Conservation (phyloP, 768 basidiomycete genomes). For the Leccinum olivaceopallidum region DNA sequence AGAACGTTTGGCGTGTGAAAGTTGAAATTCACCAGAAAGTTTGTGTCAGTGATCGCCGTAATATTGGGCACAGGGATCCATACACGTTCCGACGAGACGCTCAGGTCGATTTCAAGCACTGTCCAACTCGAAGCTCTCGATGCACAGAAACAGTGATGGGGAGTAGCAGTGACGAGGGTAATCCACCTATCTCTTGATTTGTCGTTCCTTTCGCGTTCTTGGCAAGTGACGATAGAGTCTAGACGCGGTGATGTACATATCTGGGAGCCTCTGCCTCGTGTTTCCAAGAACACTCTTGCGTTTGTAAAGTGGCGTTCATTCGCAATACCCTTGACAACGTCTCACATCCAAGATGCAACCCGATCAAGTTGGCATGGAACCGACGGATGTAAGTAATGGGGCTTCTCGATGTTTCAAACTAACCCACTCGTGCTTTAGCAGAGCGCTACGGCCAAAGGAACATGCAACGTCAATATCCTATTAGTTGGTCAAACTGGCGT, state of each 20-base stretch:
- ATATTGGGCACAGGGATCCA: neutral
- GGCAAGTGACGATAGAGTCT: neutral
- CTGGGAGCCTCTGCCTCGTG: constrained; percentile 25
- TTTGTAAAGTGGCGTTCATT: constrained; percentile 7
- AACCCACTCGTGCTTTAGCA: neutral
- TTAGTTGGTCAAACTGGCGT: constrained; percentile 31
- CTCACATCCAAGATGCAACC: neutral
- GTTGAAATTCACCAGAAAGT: too few relatives aligned
- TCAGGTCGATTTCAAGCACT: neutral
- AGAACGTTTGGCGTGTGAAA: too few relatives aligned
- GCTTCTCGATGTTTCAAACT: neutral
- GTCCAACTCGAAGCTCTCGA: neutral
- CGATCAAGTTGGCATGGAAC: neutral
- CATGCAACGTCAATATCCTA: constrained; percentile 15
- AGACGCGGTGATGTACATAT: constrained; percentile 14
- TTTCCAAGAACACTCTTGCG: neutral
- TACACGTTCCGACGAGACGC: neutral
- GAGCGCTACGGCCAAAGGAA: neutral
- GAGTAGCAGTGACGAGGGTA: neutral
- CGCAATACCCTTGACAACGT: constrained; percentile 5
- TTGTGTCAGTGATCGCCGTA: neutral
- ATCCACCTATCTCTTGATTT: neutral
- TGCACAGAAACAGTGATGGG: neutral
- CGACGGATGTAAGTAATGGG: constrained; percentile 8
- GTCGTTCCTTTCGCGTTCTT: neutral